Base-by-base conservation (phyloP, 768 basidiomycete genomes). In the Daedaleopsis nitida region DNA sequence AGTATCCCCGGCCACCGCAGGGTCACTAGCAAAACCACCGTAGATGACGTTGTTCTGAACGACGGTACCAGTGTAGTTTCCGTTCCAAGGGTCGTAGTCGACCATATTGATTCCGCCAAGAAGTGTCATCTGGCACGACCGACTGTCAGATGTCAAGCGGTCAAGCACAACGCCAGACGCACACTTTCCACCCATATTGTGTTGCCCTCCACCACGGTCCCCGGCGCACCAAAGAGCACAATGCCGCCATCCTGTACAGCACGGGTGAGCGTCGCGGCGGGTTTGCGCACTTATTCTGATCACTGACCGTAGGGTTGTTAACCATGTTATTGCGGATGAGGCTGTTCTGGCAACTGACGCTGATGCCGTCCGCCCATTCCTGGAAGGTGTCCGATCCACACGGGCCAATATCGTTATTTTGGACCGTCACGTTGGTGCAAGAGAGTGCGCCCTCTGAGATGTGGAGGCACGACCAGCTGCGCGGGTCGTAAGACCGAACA, bases 361-460 rank as follows among this genome's bases (percentile, higher is more conserved):
- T 91, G 67, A 93, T 87, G 6, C 91, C 91, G 68, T 92, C 91
- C 1, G 91, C 89, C 91, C 91, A 93, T 70, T 91, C 75, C 63
- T 86, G 83, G 67, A 82, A 89, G 5, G 66, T 62, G 59, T 88
- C 86, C 5, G 78, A 77, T 1, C 91, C 91, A 61, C 88, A 87
- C 2, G 91, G 91, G 4, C 89, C 93, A 45, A 94, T 86, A 64
- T 93, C 89, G 66, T 94, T 94, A 74, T 92, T 87, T 69, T 89
- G 87, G 35, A 94, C 78, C 4, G 82, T 83, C 13, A 75, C 77
- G 58, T 86, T 86, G 59, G 76, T 81, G 75, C 92, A 95, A 10
- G 72, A 77, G 39, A 88, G 77, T 37, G 80, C 72, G 5, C 92
- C 93, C 70, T 94, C 87, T 0, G 80, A 77, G 35, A 94, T 70